Evolutionary conservation across 306 rosid species (phyloP).

Genomic region (Cicer cuneatum): DNA sequence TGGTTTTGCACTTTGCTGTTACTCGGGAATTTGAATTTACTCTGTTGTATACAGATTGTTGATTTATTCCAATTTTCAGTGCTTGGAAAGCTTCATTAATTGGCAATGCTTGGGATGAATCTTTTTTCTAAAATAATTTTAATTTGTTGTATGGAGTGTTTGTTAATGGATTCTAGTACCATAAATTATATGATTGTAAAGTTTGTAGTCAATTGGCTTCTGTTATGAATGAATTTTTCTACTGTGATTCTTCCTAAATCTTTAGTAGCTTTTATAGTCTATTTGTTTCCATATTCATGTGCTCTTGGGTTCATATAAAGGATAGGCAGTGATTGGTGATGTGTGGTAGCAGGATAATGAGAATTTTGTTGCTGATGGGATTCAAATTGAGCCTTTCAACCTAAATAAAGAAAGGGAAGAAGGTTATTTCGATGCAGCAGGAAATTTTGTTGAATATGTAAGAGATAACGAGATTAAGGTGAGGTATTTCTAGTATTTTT

Average conservation of each 20-base stretch:
- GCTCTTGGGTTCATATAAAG: slow-evolving; percentile 48
- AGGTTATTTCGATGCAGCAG: slow-evolving; percentile 85
- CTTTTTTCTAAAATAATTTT: not conserved
- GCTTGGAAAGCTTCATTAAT: slow-evolving; percentile 1
- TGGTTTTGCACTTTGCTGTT: not conserved
- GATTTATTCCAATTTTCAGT: slow-evolving; percentile 18
- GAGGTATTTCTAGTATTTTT: slow-evolving; percentile 22
- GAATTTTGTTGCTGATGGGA: slow-evolving; percentile 75
- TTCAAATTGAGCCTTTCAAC: slow-evolving; percentile 93
- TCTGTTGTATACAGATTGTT: not conserved
- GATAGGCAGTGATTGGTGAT: slow-evolving; percentile 56
- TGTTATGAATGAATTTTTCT: slow-evolving; percentile 10
- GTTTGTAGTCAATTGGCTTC: slow-evolving; percentile 13
- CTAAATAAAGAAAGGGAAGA: slow-evolving; percentile 88
- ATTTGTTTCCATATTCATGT: slow-evolving; percentile 48
- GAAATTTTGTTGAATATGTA: slow-evolving; percentile 84
- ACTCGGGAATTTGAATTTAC: slow-evolving; percentile 10
- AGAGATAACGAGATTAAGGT: slow-evolving; percentile 66
- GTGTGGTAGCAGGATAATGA: slow-evolving; percentile 66
- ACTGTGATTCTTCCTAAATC: slow-evolving; percentile 38
- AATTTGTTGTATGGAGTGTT: slow-evolving; percentile 21
- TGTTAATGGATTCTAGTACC: not conserved
- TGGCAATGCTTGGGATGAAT: slow-evolving; percentile 2
- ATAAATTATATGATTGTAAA: slow-evolving; percentile 18
- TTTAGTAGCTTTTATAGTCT: slow-evolving; percentile 38